phyloP scores from a whole-genome alignment of 805 yeast species.

The Spathaspora gorwiae region DNA sequence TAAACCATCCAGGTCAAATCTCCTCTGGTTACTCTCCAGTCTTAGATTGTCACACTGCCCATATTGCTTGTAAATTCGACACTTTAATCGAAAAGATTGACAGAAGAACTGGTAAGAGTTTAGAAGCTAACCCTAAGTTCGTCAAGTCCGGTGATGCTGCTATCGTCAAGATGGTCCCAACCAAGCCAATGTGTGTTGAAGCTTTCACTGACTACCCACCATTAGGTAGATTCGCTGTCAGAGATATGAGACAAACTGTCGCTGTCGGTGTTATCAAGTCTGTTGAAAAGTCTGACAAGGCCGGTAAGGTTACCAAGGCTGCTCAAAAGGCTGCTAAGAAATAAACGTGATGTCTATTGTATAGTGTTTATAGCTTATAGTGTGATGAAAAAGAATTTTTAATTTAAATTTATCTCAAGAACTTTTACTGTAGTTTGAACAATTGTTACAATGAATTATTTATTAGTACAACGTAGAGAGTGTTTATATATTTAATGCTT shows the following conservation, averaged over 20 bases:
- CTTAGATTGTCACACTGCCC: slow-evolving; percentile 89
- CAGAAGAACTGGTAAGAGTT: slow-evolving; percentile 55
- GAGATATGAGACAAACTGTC: slow-evolving; percentile 99
- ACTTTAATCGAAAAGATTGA: slow-evolving; percentile 78
- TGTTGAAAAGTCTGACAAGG: slow-evolving; percentile 44
- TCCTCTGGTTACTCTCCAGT: slow-evolving; percentile 90
- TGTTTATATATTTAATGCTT: background rate
- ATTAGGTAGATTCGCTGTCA: slow-evolving; percentile 60
- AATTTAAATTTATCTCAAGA: background rate
- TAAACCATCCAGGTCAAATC: slow-evolving; percentile 91
- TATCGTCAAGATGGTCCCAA: slow-evolving; percentile 39
- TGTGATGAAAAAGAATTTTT: background rate
- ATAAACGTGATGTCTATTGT: slow-evolving; percentile 20
- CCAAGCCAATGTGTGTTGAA: slow-evolving; percentile 43
- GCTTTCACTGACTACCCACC: slow-evolving; percentile 44
- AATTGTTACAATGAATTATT: too few species aligned
- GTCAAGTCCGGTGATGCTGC: slow-evolving; percentile 38
- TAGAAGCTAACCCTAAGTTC: slow-evolving; percentile 31
- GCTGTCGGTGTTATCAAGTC: slow-evolving; percentile 98
- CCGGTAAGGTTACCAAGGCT: slow-evolving; percentile 48
- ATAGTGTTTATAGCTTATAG: background rate
- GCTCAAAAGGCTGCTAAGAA: slow-evolving; percentile 46
- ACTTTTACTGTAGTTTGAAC: background rate
- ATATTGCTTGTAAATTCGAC: slow-evolving; percentile 85
- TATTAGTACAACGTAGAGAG: background rate